Conservation (phyloP, 2,329 filamentous ascomycete genomes). For the Diaporthe amygdali region DNA sequence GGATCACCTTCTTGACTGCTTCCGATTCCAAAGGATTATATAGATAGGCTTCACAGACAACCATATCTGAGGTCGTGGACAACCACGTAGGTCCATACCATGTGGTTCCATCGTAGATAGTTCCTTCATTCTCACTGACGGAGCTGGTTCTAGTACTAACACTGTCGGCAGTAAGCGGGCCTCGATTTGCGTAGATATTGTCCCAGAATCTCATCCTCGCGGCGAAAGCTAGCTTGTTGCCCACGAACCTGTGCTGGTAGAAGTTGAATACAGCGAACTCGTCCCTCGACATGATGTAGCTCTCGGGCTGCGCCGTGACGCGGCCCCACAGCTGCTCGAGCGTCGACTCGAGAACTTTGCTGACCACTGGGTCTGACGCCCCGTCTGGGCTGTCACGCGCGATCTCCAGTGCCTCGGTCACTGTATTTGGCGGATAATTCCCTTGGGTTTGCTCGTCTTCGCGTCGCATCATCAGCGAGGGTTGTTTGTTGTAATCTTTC, state of each 20-base stretch:
- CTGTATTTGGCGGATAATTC: constrained; percentile 38
- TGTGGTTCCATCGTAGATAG: not conserved
- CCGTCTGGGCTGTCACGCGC: constrained; percentile 76
- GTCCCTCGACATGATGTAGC: constrained; percentile 76
- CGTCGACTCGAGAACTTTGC: constrained; percentile 68
- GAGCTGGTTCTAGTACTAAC: not conserved
- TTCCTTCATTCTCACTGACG: not conserved
- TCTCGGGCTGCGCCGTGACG: constrained; percentile 66
- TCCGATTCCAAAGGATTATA: not conserved
- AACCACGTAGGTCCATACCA: not conserved
- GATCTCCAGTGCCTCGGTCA: constrained; percentile 74
- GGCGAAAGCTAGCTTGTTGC: constrained; percentile 49
- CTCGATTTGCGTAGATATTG: constrained; percentile 38
- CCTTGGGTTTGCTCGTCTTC: too few species aligned
- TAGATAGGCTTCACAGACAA: not conserved
- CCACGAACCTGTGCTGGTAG: constrained; percentile 71
- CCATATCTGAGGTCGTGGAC: not conserved
- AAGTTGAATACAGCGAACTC: constrained; percentile 91
- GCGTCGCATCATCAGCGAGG: too few species aligned
- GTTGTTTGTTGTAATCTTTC: too few species aligned
- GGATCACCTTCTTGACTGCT: not conserved
- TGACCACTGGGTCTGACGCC: constrained; percentile 65
- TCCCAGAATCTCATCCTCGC: constrained; percentile 62
- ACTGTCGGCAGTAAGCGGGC: not conserved
- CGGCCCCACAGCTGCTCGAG: constrained; percentile 70